These are phyloP conservation scores for Hansfordia pulvinata DNA, from an alignment of 2,329 filamentous ascomycete species.

Conservation along the genomic window DNA sequence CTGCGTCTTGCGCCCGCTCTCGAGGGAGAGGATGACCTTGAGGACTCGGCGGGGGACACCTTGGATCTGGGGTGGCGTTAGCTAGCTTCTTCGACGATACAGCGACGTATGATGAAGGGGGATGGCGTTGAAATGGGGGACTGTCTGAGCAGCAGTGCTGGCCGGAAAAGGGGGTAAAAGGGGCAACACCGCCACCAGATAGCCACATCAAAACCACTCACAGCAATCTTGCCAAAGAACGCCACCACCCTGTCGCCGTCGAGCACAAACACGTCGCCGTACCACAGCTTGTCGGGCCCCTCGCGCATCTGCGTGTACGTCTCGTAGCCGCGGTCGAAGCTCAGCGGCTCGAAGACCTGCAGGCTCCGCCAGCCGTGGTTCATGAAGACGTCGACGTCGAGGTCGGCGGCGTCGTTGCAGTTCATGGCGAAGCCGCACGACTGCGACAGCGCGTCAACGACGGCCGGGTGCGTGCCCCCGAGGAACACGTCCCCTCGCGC, in stretches of 20 bases:
- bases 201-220: slow-evolving; percentile 4
- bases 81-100: too few relatives aligned
- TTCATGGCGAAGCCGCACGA: slow-evolving; percentile 11
- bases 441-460: slow-evolving; percentile 9
- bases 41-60: slow-evolving; percentile 7
- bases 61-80: too few relatives aligned
- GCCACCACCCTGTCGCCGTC: slow-evolving; percentile 9
- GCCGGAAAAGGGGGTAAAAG: too few relatives aligned
- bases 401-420: slow-evolving; percentile 9
- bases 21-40: slow-evolving; percentile 5
- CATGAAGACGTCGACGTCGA: slow-evolving; percentile 10
- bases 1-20: slow-evolving; percentile 1
- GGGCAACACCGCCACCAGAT: too few relatives aligned
- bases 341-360: slow-evolving; percentile 8
- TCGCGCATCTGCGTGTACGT: slow-evolving; percentile 9
- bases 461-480: slow-evolving; percentile 10
- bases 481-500: slow-evolving; percentile 8
- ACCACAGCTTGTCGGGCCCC: slow-evolving; percentile 6
- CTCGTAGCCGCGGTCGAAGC: slow-evolving; percentile 6
- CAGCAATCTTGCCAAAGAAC: slow-evolving; percentile 6
- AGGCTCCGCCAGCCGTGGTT: slow-evolving; percentile 13
- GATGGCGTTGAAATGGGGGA: too few relatives aligned
- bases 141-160: too few relatives aligned
- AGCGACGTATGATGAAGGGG: too few relatives aligned
- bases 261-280: slow-evolving; percentile 8